Base-by-base conservation (phyloP, 1,284 basidiomycete genomes). In the Naganishia albida region DNA sequence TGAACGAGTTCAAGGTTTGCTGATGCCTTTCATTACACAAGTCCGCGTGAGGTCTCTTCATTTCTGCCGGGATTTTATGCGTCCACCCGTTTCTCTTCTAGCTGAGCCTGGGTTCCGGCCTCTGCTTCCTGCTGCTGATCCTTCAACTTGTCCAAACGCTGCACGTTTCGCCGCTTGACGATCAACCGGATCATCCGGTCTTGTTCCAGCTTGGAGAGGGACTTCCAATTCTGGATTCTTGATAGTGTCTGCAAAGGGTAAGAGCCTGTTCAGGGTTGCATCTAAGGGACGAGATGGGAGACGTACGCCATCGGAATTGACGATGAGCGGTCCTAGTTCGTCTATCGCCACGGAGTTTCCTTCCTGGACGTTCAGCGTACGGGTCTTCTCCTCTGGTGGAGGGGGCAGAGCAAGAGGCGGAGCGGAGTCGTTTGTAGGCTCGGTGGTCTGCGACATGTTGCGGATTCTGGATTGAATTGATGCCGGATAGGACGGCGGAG, bases 241-340 rank as follows among this genome's bases (percentile, higher is more conserved):
- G 78, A 79, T 2, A 80, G 64, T 0, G 79, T 80, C 77, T 79
- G 52, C 13, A 6, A 18, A 43, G 42, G 15, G 13, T 43, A 18
- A 16, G 16, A 20, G n/a, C 16, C 6, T 3, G 13, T 4, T 16
- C 16, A 43, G 16, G 42, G 16, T 7, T 7, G 15, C 40, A 16
- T 2, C 48, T 16, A 38, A 13, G 20, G 39, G n/a, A 57, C n/a
- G n/a, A 49, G 30, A 18, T 8, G 23, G 48, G 23, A 10, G 10
- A 75, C 77, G 70, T 66, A 79, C 78, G 0, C 77, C 77, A 51
- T 80, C 77, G n/a, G 73, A 72, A 67, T 80, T 78, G 57, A 80
- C 72, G 59, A 80, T 77, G 74, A 80, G 75, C 0, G 78, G 78
- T 7, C 78, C 78, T 1, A 80, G 69, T 38, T 67, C 70, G 65